phyloP scores from a whole-genome alignment of 768 basidiomycete genomes.

The Phlebiopsis flavidoalba region DNA sequence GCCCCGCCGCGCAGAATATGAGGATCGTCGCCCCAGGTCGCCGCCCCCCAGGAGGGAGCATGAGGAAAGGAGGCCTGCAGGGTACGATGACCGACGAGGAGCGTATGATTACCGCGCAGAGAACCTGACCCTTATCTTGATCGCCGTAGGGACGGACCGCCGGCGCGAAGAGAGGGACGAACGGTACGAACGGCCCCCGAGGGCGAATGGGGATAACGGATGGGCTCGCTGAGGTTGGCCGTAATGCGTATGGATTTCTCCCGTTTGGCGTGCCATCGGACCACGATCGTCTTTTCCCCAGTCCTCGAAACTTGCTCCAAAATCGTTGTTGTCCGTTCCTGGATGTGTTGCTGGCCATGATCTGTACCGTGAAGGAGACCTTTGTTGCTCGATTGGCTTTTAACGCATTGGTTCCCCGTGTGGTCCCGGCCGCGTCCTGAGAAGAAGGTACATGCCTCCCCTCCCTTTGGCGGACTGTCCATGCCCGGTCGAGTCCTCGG shows the following conservation, averaged over 20 bases:
- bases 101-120: slow-evolving; percentile 82
- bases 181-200: slow-evolving; percentile 66
- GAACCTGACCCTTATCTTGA: slow-evolving; percentile 84
- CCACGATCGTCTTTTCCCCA: slow-evolving; percentile 16
- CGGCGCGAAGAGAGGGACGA: slow-evolving; percentile 84
- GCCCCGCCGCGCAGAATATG: slow-evolving; percentile 59
- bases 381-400: slow-evolving; percentile 20
- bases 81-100: slow-evolving; percentile 92
- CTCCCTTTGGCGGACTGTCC: slow-evolving; percentile 6
- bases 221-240: slow-evolving; percentile 24
- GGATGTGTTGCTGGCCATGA: slow-evolving; percentile 18
- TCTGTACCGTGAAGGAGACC: slow-evolving; percentile 18
- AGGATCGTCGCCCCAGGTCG: slow-evolving; percentile 75
- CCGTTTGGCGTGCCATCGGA: slow-evolving; percentile 14
- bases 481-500: background rate
- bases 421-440: slow-evolving; percentile 10
- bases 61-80: slow-evolving; percentile 86
- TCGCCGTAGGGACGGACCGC: slow-evolving; percentile 77
- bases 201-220: slow-evolving; percentile 66
- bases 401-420: slow-evolving; percentile 17
- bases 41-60: slow-evolving; percentile 74
- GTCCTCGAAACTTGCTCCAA: slow-evolving; percentile 10
- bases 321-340: slow-evolving; percentile 21
- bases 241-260: slow-evolving; percentile 12
- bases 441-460: slow-evolving; percentile 5